A percentile compares a stretch with the other conserved stretches of the same genome.
Conservation (phyloP, 129 eudicot genomes). For the Solidago caesia region DNA sequence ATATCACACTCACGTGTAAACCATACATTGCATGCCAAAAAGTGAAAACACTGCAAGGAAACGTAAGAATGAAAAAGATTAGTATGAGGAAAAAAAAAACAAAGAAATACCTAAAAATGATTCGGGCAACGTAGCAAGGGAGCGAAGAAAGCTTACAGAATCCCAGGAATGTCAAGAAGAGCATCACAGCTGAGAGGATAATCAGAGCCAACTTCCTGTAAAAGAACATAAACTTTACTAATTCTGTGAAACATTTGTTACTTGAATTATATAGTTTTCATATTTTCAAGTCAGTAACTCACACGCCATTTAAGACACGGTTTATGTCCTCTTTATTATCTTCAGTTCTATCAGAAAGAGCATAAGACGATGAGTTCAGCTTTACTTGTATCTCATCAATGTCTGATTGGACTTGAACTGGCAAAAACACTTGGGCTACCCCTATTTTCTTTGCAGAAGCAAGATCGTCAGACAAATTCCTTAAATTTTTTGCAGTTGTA, state of each 20-base stretch:
- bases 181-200: constrained; percentile 81
- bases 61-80: constrained; percentile 9
- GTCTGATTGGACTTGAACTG: constrained; percentile 69
- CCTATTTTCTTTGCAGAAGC: constrained; percentile 76
- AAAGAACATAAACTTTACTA: constrained; percentile 15
- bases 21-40: constrained; percentile 76
- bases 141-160: constrained; percentile 50
- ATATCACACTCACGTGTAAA: constrained; percentile 74
- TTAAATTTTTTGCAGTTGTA: constrained; percentile 58
- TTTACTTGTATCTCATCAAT: constrained; percentile 62
- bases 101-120: background rate
- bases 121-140: background rate
- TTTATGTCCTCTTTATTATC: constrained; percentile 62
- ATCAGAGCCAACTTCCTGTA: constrained; percentile 79
- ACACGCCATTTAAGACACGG: constrained; percentile 59
- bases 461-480: constrained; percentile 76
- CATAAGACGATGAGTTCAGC: constrained; percentile 60
- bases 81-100: background rate
- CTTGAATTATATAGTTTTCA: background rate
- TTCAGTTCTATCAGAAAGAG: constrained; percentile 54
- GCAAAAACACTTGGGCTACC: constrained; percentile 63
- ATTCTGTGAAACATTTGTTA: background rate
- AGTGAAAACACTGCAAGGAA: constrained; percentile 72
- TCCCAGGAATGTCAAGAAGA: constrained; percentile 77
- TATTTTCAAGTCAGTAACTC: constrained; percentile 18